phyloP scores from a whole-genome alignment of 2,329 filamentous ascomycete species.

The Gliomastix tumulicola region DNA sequence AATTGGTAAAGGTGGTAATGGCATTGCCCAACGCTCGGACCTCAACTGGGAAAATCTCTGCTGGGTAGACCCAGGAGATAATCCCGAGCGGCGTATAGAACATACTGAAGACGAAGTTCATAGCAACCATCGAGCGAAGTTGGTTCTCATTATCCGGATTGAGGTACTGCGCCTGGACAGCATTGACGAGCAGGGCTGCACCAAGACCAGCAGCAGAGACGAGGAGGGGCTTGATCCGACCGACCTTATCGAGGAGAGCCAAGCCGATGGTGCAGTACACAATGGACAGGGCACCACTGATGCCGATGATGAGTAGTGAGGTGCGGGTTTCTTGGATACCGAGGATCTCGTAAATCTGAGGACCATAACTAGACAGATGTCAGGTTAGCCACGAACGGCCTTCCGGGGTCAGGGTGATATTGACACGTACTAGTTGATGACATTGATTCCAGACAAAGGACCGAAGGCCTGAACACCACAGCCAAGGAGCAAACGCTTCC shows the following conservation, averaged over 20 bases:
- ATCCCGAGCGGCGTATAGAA: conserved; percentile 29
- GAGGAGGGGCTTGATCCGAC: conserved; percentile 39
- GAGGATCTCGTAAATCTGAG: conserved; percentile 32
- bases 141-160: conserved; percentile 13
- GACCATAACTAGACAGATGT: too few relatives aligned
- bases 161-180: too few relatives aligned
- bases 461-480: conserved; percentile 41
- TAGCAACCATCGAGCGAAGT: conserved; percentile 18
- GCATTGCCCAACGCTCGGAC: conserved; percentile 18
- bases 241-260: conserved; percentile 34
- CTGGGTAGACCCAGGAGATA: conserved; percentile 31
- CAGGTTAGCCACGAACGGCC: too few relatives aligned
- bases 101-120: conserved; percentile 25
- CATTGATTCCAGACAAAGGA: conserved; percentile 33
- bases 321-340: conserved; percentile 31
- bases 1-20: conserved; percentile 19
- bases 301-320: conserved; percentile 42
- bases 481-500: conserved; percentile 35
- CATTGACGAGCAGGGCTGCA: conserved; percentile 18
- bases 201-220: conserved; percentile 21
- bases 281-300: conserved; percentile 40
- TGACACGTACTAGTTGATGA: conserved; percentile 37
- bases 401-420: too few relatives aligned
- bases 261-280: conserved; percentile 40
- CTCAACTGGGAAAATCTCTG: conserved; percentile 30